Conservation (phyloP, 768 basidiomycete genomes). For the Gymnopilus junonius region DNA sequence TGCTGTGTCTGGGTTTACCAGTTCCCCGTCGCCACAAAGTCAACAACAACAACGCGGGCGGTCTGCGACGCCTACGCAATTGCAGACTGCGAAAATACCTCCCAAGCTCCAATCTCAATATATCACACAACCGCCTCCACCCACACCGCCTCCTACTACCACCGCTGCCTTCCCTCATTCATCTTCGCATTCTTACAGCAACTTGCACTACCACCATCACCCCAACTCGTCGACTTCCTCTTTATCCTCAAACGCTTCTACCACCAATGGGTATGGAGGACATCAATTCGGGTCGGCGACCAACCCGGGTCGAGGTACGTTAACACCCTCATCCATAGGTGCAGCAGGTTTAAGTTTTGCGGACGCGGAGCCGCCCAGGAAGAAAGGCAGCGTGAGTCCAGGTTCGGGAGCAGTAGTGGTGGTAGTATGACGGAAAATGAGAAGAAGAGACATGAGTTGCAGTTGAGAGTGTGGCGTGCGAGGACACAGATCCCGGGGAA, state of each 20-base stretch:
- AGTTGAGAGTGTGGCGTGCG: slow-evolving; percentile 67
- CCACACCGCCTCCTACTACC: background rate
- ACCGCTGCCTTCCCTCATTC: background rate
- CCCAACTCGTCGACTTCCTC: background rate
- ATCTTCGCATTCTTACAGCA: background rate
- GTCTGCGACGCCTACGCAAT: background rate
- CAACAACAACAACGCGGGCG: background rate
- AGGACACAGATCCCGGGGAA: slow-evolving; percentile 59
- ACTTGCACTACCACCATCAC: background rate
- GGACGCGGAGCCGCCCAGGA: background rate
- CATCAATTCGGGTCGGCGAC: too few relatives aligned
- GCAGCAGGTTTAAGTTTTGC: too few relatives aligned
- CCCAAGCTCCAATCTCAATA: background rate
- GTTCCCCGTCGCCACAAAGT: too few relatives aligned
- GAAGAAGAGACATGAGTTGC: slow-evolving; percentile 59
- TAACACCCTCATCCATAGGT: too few relatives aligned
- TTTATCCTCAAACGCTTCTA: background rate
- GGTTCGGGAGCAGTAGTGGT: too few relatives aligned
- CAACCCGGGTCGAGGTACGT: too few relatives aligned
- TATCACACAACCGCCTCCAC: background rate
- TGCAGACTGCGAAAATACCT: background rate
- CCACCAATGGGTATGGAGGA: too few relatives aligned
- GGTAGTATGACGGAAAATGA: slow-evolving; percentile 56
- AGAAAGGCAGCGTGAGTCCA: slow-evolving; percentile 7
- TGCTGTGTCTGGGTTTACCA: too few relatives aligned